Conservation (phyloP, 139 green algal species). For the Chlamydomonas sp. region DNA sequence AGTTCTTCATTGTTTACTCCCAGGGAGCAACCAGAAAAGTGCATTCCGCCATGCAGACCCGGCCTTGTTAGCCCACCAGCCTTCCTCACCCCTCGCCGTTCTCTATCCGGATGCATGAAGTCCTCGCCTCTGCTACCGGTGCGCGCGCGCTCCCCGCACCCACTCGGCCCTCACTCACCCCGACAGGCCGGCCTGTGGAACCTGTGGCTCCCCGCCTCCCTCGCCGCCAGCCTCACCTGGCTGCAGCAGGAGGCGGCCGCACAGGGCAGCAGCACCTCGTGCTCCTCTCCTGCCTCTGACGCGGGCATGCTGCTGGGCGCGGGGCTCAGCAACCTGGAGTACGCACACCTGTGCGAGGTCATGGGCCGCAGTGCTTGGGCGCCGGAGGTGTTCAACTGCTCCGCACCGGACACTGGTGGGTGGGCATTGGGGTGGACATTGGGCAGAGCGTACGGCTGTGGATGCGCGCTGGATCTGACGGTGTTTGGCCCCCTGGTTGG, state of each 20-base stretch:
- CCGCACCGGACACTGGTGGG: slow-evolving; percentile 91
- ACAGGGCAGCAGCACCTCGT: neutral
- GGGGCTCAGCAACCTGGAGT: slow-evolving; percentile 93
- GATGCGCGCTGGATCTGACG: too few relatives aligned
- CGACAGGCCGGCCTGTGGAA: slow-evolving; percentile 92
- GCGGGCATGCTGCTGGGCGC: slow-evolving; percentile 70
- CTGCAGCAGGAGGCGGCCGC: slow-evolving; percentile 6
- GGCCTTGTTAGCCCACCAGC: neutral
- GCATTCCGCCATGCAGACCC: too few relatives aligned
- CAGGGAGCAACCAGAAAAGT: too few relatives aligned
- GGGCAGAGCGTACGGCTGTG: too few relatives aligned
- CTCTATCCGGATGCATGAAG: too few relatives aligned
- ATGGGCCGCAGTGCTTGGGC: slow-evolving; percentile 85
- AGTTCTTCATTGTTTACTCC: too few relatives aligned
- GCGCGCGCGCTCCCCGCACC: neutral
- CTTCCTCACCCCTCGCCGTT: neutral
- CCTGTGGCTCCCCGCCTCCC: slow-evolving; percentile 86
- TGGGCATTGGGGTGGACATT: neutral
- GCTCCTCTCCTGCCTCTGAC: neutral
- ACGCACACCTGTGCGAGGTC: slow-evolving; percentile 86
- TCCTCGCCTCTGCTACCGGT: neutral
- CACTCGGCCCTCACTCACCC: neutral
- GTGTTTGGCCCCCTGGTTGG: too few relatives aligned
- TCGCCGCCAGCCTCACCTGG: slow-evolving; percentile 35
- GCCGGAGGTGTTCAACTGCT: slow-evolving; percentile 98